Base-by-base conservation (phyloP, 345 rosid species). In the Eucalyptus cloeziana region DNA sequence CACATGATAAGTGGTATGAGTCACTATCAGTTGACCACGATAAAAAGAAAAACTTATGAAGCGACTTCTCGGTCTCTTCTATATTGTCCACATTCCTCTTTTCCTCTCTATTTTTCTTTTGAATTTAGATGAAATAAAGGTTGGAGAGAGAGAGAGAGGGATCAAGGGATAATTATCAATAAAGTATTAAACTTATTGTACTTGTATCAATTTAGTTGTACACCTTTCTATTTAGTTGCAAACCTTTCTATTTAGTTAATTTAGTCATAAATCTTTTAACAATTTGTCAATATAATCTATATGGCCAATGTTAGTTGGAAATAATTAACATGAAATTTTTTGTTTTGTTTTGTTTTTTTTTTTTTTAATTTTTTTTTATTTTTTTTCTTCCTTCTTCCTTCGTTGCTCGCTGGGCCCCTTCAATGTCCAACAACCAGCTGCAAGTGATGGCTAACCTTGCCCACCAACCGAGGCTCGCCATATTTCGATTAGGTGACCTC, bases 381-480 rank as follows among this genome's bases (percentile, higher is more conserved):
- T 22, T 13, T 56, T 10, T 56, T 56, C 27, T 9, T 56, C 6
- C 30, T 24, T 56, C 13, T 56, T 56, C 30, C 30, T 24, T 10
- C 2, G 0, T 3, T 56, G 1, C 6, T 24, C 2, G 2, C 1
- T 56, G 0, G 62, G 62, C 30, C 62, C 27, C 62, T 8, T 4
- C 30, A 4, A 56, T 1, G 30, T 30, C 27, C 30, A 22, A 22
- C 1, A 3, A 24, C 30, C 1, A 56, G 6, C 13, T 56, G 3
- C 13, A 9, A 4, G 30, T 24, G 27, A 56, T 30, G 62, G 62
- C 30, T 56, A 56, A 24, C 30, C 30, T 24, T 24, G 13, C 62
- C 62, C 30, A 56, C 62, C 13, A 56, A 56, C 2, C 13, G 6
- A 56, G 62, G 30, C 62, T 56, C 3, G 1, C 13, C 27, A 56